Base-by-base conservation (phyloP, 495 filamentous ascomycete genomes). In the Aspergillus ellipticus region DNA sequence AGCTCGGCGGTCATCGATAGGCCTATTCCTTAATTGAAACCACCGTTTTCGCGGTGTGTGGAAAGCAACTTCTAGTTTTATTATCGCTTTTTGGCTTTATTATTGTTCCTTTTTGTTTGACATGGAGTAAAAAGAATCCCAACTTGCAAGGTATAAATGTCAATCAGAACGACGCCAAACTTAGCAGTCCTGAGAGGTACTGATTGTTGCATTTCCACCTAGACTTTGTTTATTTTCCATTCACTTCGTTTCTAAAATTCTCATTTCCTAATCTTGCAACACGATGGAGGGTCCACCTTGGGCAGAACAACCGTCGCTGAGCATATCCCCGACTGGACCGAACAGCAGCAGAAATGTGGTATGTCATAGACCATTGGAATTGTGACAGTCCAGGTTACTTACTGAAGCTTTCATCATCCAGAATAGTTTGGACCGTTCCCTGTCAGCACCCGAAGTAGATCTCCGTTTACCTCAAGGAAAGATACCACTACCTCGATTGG, bases 401-500 rank as follows among this genome's bases (percentile, higher is more conserved):
- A 15, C 35, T n/a, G 13, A 39, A 13, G 5, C 10, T 39, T 39
- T 39, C 35, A 39, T 5, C 35, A 13, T 13, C 13, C 13, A 46
- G 71, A 71, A 68, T 70, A 16, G 65, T 58, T 45, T 51, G 52
- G 9, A 24, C 59, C 13, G 42, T 62, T 28, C 63, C 63, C 51
- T 54, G 64, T 1, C 59, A 61, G 31, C 13, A 42, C 20, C 24
- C 57, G 17, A 60, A 68, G 28, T 50, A 53, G 49, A 64, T 67
- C 8, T 13, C 62, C 20, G 13, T 19, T 49, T 39, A 13, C 35
- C 35, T 5, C 11, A 39, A 16, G 66, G 64, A 49, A 77, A 75
- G 42, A 73, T 75, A 68, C 69, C 73, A 13, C 76, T 77, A 50
- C 72, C 73, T 33, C 63, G 73, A 16, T 64, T 77, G 20, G 65